Conservation (phyloP, 129 eudicot genomes). For the Arctium lappa region DNA sequence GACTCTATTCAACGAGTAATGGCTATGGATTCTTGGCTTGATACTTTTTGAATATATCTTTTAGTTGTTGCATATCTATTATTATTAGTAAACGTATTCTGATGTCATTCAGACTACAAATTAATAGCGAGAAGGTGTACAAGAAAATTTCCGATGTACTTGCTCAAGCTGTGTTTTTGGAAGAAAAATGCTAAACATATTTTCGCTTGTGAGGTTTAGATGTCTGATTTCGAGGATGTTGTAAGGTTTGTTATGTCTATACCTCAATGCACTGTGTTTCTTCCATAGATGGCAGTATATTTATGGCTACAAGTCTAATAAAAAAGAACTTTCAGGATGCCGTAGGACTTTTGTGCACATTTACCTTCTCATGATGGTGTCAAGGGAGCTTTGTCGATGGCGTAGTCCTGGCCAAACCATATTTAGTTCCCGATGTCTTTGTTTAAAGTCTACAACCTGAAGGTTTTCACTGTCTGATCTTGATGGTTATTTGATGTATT, state of each 20-base stretch:
- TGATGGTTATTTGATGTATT: neutral
- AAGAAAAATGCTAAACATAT: too few relatives aligned
- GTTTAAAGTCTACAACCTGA: slow-evolving; percentile 32
- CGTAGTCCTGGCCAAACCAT: slow-evolving; percentile 73
- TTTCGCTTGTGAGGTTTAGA: too few relatives aligned
- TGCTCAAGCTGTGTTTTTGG: too few relatives aligned
- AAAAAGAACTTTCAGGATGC: slow-evolving; percentile 42
- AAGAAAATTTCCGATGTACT: neutral
- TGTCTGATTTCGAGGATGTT: too few relatives aligned
- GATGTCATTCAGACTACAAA: slow-evolving; percentile 60
- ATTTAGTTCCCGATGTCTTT: slow-evolving; percentile 30
- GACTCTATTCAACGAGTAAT: slow-evolving; percentile 57
- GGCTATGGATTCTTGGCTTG: slow-evolving; percentile 33
- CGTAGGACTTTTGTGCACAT: slow-evolving; percentile 59
- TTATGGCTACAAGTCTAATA: neutral
- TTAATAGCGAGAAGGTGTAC: slow-evolving; percentile 68
- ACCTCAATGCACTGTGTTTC: neutral
- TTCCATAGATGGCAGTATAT: neutral
- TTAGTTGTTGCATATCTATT: neutral
- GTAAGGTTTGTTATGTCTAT: slow-evolving; percentile 64
- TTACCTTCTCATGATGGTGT: slow-evolving; percentile 68
- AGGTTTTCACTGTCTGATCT: slow-evolving; percentile 42
- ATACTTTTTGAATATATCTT: neutral
- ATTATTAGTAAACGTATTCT: slow-evolving; percentile 3
- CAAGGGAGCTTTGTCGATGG: slow-evolving; percentile 58